Percentiles rank a stretch among this genome's conserved stretches.
These are phyloP conservation scores for Colletotrichum sidae DNA, from an alignment of 2,329 filamentous ascomycete genomes.

Conservation along the genomic window DNA sequence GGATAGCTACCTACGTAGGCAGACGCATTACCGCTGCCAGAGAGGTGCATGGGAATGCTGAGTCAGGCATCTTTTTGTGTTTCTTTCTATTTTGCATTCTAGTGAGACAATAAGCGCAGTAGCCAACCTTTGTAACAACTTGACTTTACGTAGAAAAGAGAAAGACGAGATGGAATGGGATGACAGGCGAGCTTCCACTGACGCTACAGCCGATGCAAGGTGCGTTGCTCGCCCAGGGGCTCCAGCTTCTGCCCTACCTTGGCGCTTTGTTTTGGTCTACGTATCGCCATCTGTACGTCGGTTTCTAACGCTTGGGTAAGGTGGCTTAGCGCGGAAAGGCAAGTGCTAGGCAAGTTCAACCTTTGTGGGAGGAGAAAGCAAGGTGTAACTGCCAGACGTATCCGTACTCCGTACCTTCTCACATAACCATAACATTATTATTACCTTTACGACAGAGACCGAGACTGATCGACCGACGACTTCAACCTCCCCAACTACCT, in stretches of 20 bases:
- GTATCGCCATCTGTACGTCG: not conserved
- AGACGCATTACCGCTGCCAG: too few species aligned
- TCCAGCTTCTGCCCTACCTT: constrained; percentile 27
- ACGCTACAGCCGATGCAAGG: too few species aligned
- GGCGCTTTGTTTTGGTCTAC: constrained; percentile 4
- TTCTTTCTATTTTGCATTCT: too few species aligned
- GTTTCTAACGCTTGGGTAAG: constrained; percentile 20
- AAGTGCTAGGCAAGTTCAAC: not conserved
- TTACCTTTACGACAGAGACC: not conserved
- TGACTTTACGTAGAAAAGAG: not conserved
- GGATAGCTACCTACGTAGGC: too few species aligned
- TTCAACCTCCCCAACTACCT: not conserved
- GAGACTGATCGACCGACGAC: not conserved
- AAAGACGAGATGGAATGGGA: constrained; percentile 10
- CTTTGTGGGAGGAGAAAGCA: constrained; percentile 10
- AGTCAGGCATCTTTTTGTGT: too few species aligned
- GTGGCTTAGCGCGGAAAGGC: constrained; percentile 11
- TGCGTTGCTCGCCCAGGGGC: constrained; percentile 27
- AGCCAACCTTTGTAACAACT: too few species aligned
- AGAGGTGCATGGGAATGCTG: too few species aligned
- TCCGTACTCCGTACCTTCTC: not conserved
- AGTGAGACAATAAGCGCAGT: too few species aligned
- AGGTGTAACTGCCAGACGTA: constrained; percentile 26
- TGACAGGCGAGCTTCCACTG: constrained; percentile 2
- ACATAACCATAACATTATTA: too few species aligned